Conservation (phyloP, 1,139 yeast species). For the Maudiozyma humilis region DNA sequence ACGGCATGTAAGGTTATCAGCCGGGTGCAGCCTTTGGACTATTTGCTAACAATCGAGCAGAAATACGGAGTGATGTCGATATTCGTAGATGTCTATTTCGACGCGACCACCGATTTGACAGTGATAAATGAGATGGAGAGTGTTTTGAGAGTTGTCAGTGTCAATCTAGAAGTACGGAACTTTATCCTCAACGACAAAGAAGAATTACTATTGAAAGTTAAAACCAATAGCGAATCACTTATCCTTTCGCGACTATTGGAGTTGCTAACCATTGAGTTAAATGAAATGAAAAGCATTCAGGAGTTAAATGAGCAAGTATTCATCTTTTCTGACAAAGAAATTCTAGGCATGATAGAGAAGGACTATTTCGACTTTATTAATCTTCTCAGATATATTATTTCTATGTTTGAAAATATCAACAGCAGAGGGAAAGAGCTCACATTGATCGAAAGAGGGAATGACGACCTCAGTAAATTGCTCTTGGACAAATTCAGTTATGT, state of each 20-base stretch:
- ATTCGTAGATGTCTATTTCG: conserved; percentile 19
- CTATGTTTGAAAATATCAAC: conserved; percentile 16
- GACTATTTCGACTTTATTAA: conserved; percentile 30
- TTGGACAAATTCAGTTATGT: conserved; percentile 13
- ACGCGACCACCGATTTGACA: conserved; percentile 17
- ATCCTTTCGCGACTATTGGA: conserved; percentile 26
- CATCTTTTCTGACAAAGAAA: conserved; percentile 14
- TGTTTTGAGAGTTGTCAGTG: conserved; percentile 17
- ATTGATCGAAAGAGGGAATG: neutral
- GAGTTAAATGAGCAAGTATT: conserved; percentile 28
- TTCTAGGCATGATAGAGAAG: conserved; percentile 11
- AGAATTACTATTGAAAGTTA: conserved; percentile 16
- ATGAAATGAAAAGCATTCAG: conserved; percentile 12
- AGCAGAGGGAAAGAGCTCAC: neutral
- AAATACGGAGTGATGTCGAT: conserved; percentile 15
- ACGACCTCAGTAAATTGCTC: conserved; percentile 5
- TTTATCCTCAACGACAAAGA: conserved; percentile 25
- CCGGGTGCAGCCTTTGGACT: conserved; percentile 31
- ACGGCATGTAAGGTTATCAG: conserved; percentile 30
- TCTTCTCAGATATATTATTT: conserved; percentile 27
- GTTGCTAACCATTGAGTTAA: conserved; percentile 23
- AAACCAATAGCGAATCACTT: conserved; percentile 14
- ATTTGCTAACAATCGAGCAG: conserved; percentile 25
- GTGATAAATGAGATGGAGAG: conserved; percentile 30
- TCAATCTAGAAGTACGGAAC: conserved; percentile 28